Evolutionary conservation across 305 asterid genomes (phyloP).

Genomic region (Solanum chacoense): DNA sequence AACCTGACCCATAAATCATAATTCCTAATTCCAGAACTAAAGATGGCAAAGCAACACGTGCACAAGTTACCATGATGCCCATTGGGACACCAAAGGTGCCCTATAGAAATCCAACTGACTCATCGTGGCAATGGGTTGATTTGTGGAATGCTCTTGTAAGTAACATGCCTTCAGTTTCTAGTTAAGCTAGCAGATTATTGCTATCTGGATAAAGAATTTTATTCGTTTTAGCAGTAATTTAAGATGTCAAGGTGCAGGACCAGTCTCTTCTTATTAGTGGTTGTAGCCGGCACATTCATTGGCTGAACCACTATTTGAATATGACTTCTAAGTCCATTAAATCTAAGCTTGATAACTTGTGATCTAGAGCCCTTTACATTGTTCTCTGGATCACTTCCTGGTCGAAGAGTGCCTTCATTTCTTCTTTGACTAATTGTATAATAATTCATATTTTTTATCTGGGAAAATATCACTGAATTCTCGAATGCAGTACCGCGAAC

Average conservation of each 20-base stretch:
- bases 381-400: neutral
- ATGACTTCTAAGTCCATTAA: neutral
- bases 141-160: slow-evolving; percentile 98
- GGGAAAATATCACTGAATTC: slow-evolving; percentile 1
- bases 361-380: neutral
- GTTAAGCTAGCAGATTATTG: neutral
- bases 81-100: slow-evolving; percentile 91
- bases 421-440: neutral
- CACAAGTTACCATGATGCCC: slow-evolving; percentile 77
- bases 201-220: neutral
- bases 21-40: slow-evolving; percentile 22
- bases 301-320: neutral
- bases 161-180: slow-evolving; percentile 5
- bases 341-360: neutral
- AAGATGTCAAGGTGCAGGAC: neutral
- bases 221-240: neutral
- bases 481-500: slow-evolving; percentile 78
- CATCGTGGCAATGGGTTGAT: slow-evolving; percentile 92
- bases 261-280: neutral
- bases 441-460: neutral
- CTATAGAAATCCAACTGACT: slow-evolving; percentile 59
- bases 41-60: slow-evolving; percentile 41
- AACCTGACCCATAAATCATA: neutral
- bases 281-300: neutral
- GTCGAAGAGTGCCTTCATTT: neutral